phyloP scores from a whole-genome alignment of 768 basidiomycete genomes.

The Naganishia vishniacii region DNA sequence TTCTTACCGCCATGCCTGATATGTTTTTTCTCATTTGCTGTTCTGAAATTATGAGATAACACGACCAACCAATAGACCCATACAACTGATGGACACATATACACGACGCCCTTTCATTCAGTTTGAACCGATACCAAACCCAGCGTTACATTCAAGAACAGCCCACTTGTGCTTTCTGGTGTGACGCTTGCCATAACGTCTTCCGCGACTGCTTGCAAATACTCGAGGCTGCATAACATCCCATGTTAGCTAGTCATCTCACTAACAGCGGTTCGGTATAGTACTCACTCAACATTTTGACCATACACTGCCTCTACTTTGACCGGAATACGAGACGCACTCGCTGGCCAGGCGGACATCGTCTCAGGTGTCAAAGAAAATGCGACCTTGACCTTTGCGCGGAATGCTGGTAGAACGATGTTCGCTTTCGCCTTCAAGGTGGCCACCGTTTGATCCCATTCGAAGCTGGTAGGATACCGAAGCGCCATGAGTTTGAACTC shows the following conservation, averaged over 20 bases:
- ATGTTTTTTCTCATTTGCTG: too few relatives aligned
- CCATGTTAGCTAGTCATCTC: not conserved
- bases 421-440: constrained; percentile 13
- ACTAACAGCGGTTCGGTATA: not conserved
- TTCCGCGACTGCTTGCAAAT: constrained; percentile 14
- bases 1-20: not conserved
- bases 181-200: constrained; percentile 19
- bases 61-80: not conserved
- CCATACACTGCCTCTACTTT: constrained; percentile 6
- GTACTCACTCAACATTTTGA: constrained; percentile 11
- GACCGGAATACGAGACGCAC: constrained; percentile 4
- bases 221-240: not conserved
- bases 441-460: not conserved
- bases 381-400: constrained; percentile 31
- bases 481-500: constrained; percentile 36
- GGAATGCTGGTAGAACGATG: constrained; percentile 30
- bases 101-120: not conserved
- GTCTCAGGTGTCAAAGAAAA: constrained; percentile 28
- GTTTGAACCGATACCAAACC: constrained; percentile 12
- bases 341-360: constrained; percentile 33
- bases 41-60: not conserved
- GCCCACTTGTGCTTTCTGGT: constrained; percentile 15
- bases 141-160: constrained; percentile 8
- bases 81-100: constrained; percentile 2
- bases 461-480: constrained; percentile 34